Conservation (phyloP, 345 rosid species). For the Laguncularia racemosa region DNA sequence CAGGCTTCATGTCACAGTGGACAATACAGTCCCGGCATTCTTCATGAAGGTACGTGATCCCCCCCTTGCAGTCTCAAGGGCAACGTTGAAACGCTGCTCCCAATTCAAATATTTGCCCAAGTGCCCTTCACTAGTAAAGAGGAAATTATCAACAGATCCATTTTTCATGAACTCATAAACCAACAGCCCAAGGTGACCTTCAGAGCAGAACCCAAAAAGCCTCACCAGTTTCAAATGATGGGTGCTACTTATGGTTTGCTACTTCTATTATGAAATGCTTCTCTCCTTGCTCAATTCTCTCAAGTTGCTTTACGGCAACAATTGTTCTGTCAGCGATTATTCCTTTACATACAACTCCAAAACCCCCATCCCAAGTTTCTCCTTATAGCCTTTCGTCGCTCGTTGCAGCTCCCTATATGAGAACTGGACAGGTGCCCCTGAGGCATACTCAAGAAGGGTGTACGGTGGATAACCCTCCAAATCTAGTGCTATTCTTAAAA, state of each 20-base stretch:
- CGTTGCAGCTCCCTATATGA: slow-evolving; percentile 34
- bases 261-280: slow-evolving; percentile 53
- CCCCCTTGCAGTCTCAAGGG: slow-evolving; percentile 41
- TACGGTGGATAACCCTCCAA: slow-evolving; percentile 28
- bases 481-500: slow-evolving; percentile 19
- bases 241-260: slow-evolving; percentile 43
- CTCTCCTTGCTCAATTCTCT: slow-evolving; percentile 46
- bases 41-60: slow-evolving; percentile 49
- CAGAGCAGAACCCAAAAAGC: slow-evolving; percentile 45
- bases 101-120: slow-evolving; percentile 25
- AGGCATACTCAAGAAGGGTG: slow-evolving; percentile 39
- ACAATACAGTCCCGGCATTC: slow-evolving; percentile 46
- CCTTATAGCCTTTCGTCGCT: slow-evolving; percentile 29
- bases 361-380: slow-evolving; percentile 50
- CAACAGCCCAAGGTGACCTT: slow-evolving; percentile 42
- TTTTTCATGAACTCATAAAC: slow-evolving; percentile 51
- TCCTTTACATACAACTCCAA: slow-evolving; percentile 46
- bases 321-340: slow-evolving; percentile 23
- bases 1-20: slow-evolving; percentile 42
- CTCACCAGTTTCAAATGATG: slow-evolving; percentile 52
- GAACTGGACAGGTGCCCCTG: slow-evolving; percentile 38
- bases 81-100: slow-evolving; percentile 39
- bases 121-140: slow-evolving; percentile 14
- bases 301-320: slow-evolving; percentile 46
- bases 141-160: slow-evolving; percentile 41